Evolutionary conservation across 441 rosid species (phyloP).

Genomic region (Arabidopsis lyrata): DNA sequence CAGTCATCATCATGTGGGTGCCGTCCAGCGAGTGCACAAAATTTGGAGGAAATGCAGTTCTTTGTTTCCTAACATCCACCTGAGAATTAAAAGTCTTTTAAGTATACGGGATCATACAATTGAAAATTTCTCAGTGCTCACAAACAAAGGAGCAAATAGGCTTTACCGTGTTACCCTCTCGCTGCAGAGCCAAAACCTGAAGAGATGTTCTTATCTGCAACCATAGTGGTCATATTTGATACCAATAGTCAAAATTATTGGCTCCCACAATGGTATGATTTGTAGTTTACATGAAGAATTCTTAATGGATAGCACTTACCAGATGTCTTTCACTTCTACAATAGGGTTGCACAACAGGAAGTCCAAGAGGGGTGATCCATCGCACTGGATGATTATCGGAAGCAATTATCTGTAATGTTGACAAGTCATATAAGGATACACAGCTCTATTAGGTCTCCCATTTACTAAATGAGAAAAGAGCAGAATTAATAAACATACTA

Average conservation of each 20-base stretch:
- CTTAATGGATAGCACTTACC: slow-evolving; percentile 55
- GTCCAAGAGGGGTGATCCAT: slow-evolving; percentile 98
- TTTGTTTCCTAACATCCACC: slow-evolving; percentile 87
- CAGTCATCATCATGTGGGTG: slow-evolving; percentile 99
- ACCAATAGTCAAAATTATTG: slow-evolving; percentile 11
- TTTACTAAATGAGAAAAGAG: neutral
- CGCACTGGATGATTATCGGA: slow-evolving; percentile 85
- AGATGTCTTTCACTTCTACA: slow-evolving; percentile 76
- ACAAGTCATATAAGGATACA: slow-evolving; percentile 12
- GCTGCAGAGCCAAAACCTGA: slow-evolving; percentile 86
- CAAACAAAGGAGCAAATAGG: slow-evolving; percentile 22
- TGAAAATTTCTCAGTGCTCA: slow-evolving; percentile 3
- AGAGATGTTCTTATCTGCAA: slow-evolving; percentile 93
- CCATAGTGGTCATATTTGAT: slow-evolving; percentile 18
- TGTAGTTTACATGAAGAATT: slow-evolving; percentile 4
- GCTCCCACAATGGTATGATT: neutral
- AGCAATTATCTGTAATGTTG: slow-evolving; percentile 70
- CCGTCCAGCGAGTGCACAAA: slow-evolving; percentile 97
- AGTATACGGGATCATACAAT: neutral
- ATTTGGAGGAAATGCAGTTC: slow-evolving; percentile 97
- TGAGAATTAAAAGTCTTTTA: slow-evolving; percentile 40
- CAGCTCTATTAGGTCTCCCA: slow-evolving; percentile 9
- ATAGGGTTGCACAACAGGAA: slow-evolving; percentile 97
- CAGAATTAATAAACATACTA: slow-evolving; percentile 15
- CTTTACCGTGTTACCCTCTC: slow-evolving; percentile 84